Evolutionary conservation across 2,329 filamentous ascomycete species (phyloP).

Genomic region (Aureobasidium sp.): DNA sequence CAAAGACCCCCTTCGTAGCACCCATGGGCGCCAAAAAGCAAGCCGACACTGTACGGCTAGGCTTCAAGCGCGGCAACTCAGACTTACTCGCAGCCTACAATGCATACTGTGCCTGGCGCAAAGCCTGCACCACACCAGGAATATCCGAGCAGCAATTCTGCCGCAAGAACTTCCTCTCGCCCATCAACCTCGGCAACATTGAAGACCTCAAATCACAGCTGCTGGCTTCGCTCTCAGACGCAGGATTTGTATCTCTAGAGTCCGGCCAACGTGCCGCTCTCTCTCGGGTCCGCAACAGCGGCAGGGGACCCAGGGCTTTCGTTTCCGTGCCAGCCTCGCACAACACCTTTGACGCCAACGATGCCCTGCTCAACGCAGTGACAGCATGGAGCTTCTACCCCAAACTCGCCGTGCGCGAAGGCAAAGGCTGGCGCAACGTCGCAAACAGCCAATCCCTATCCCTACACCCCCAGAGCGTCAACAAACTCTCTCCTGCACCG

Average conservation of each 20-base stretch:
- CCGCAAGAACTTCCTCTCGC: conserved; percentile 84
- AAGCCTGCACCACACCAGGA: conserved; percentile 63
- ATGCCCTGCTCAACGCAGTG: conserved; percentile 70
- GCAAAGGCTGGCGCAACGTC: conserved; percentile 82
- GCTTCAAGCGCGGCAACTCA: conserved; percentile 79
- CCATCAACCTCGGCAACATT: conserved; percentile 84
- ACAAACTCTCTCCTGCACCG: conserved; percentile 46
- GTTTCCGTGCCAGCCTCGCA: conserved; percentile 73
- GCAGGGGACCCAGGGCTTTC: conserved; percentile 61
- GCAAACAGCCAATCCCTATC: conserved; percentile 88
- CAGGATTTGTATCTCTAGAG: conserved; percentile 71
- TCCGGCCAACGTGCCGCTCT: conserved; percentile 64
- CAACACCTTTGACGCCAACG: conserved; percentile 71
- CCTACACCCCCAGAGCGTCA: conserved; percentile 82
- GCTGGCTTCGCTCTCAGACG: conserved; percentile 75
- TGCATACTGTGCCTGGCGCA: conserved; percentile 84
- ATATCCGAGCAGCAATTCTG: conserved; percentile 84
- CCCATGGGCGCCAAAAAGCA: conserved; percentile 78
- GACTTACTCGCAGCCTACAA: conserved; percentile 92
- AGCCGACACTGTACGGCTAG: conserved; percentile 69
- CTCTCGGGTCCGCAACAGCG: conserved; percentile 60
- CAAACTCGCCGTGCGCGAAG: conserved; percentile 77
- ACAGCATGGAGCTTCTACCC: conserved; percentile 95
- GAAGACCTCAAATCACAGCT: conserved; percentile 94
- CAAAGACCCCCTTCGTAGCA: conserved; percentile 87